These are phyloP conservation scores for Podospora pseudoanserina DNA, from an alignment of 495 filamentous ascomycete species.

Conservation along the genomic window DNA sequence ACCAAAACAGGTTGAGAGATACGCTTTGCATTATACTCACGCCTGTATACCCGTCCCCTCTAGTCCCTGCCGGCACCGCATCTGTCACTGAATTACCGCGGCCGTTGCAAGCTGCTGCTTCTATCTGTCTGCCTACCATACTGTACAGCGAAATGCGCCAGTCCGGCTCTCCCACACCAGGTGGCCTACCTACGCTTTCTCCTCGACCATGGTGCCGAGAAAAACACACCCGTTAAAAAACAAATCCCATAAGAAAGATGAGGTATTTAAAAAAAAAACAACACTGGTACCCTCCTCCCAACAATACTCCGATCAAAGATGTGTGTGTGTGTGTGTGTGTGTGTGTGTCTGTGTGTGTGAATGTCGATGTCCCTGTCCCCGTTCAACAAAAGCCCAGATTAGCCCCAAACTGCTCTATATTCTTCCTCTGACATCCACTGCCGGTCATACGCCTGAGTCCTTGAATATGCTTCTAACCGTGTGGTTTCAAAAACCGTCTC, in stretches of 20 bases:
- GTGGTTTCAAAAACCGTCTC: not conserved
- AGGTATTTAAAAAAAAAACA: constrained; percentile 30
- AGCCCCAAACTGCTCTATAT: not conserved
- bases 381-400: constrained; percentile 1
- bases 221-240: constrained; percentile 22
- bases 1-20: not conserved
- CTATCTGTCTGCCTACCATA: constrained; percentile 35
- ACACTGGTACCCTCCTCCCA: constrained; percentile 27
- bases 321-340: constrained; percentile 18
- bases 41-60: not conserved
- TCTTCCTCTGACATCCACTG: not conserved
- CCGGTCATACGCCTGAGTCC: not conserved
- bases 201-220: constrained; percentile 9
- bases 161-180: constrained; percentile 5
- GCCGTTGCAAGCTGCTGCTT: constrained; percentile 34
- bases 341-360: constrained; percentile 5
- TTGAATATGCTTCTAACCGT: not conserved
- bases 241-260: constrained; percentile 18
- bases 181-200: not conserved
- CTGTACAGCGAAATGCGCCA: constrained; percentile 25
- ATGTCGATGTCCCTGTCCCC: constrained; percentile 12
- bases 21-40: not conserved
- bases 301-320: constrained; percentile 29
- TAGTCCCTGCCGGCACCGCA: not conserved
- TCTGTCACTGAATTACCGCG: constrained; percentile 16